These are phyloP conservation scores for Curvularia hawaiiensis DNA, from an alignment of 2,329 filamentous ascomycete genomes.

Conservation along the genomic window DNA sequence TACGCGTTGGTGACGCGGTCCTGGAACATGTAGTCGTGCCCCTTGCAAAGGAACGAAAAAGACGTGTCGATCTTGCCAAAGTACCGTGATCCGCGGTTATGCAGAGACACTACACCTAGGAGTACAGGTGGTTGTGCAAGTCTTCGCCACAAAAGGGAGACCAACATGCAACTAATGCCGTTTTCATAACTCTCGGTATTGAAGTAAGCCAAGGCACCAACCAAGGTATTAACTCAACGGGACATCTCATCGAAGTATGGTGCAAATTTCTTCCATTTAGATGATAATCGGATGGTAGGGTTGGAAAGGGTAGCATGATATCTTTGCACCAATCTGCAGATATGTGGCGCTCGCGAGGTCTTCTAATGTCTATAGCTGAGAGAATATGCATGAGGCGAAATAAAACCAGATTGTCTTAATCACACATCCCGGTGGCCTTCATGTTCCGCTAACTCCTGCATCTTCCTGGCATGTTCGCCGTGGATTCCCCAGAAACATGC, in stretches of 20 bases:
- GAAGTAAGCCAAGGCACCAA: not conserved
- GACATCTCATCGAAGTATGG: not conserved
- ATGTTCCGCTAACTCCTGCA: slow-evolving; percentile 39
- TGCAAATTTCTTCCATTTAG: not conserved
- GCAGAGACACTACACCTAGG: not conserved
- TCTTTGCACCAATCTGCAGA: not conserved
- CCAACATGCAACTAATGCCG: not conserved
- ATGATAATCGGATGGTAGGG: not conserved
- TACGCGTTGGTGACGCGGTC: not conserved
- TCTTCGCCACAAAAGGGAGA: not conserved
- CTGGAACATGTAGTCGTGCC: too few relatives aligned
- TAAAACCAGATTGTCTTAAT: not conserved
- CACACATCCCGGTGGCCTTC: slow-evolving; percentile 40
- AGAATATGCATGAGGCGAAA: not conserved
- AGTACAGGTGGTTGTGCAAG: not conserved
- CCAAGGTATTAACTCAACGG: not conserved
- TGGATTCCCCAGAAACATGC: slow-evolving; percentile 75
- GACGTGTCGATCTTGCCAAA: not conserved
- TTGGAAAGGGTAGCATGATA: not conserved
- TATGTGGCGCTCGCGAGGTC: not conserved
- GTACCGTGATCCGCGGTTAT: not conserved
- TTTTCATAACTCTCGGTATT: not conserved
- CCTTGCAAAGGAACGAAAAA: not conserved
- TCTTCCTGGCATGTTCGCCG: slow-evolving; percentile 55
- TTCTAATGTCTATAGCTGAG: not conserved